A percentile compares a stretch with the other conserved stretches of the same genome.
These are phyloP conservation scores for Yamadazyma scolyti DNA, from an alignment of 805 yeast species.

Conservation along the genomic window DNA sequence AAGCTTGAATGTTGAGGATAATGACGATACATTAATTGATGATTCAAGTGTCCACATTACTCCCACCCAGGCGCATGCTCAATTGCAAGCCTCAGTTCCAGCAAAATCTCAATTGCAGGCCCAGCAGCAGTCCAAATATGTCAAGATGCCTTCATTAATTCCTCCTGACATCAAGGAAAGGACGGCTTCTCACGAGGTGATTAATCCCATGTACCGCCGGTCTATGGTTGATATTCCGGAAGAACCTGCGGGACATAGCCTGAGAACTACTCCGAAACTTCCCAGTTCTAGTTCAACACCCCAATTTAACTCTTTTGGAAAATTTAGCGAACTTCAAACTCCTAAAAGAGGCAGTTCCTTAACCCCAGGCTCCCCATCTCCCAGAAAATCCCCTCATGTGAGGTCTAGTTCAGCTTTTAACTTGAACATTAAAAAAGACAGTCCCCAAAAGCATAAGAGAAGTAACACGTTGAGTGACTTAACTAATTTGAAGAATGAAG, in stretches of 20 bases:
- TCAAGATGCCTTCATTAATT: conserved; percentile 13
- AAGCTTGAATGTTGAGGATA: conserved; percentile 11
- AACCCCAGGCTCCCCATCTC: conserved; percentile 10
- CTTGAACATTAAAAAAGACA: conserved; percentile 9
- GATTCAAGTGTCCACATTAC: conserved; percentile 4
- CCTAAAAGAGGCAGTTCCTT: conserved; percentile 3
- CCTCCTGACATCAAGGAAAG: conserved; percentile 9
- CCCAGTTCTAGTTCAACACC: conserved; percentile 4
- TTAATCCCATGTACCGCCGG: conserved; percentile 1
- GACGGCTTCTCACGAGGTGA: neutral
- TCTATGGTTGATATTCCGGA: conserved; percentile 7
- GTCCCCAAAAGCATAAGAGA: conserved; percentile 14
- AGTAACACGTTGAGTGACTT: conserved; percentile 20
- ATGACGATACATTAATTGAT: conserved; percentile 24
- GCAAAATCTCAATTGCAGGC: too few relatives aligned
- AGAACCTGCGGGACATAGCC: neutral
- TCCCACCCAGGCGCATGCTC: neutral
- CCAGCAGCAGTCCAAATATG: too few relatives aligned
- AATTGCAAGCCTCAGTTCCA: neutral
- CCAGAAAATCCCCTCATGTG: conserved; percentile 16
- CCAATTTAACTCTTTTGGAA: conserved; percentile 3
- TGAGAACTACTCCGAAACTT: neutral
- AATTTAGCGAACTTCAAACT: conserved; percentile 1
- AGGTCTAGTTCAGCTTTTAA: conserved; percentile 20
- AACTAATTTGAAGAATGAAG: conserved; percentile 6